Percentiles rank a stretch among this genome's conserved stretches.
These are phyloP conservation scores for Durotheca rogersii DNA, from an alignment of 495 filamentous ascomycete species.

Conservation along the genomic window DNA sequence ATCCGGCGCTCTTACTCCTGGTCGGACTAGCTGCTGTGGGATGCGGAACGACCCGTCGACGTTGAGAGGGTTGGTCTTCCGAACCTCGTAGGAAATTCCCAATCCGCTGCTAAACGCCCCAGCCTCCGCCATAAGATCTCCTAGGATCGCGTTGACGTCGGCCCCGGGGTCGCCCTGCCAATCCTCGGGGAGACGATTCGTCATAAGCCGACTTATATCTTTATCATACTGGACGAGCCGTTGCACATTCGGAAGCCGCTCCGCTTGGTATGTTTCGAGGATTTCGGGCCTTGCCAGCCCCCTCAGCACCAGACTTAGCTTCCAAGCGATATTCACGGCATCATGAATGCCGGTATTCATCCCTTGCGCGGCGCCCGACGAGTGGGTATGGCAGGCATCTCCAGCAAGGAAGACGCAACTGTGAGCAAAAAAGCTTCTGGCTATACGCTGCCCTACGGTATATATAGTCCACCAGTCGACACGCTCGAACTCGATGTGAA, in stretches of 20 bases:
- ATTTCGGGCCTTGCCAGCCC: conserved; percentile 22
- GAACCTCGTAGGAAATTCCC: conserved; percentile 42
- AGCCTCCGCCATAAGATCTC: conserved; percentile 42
- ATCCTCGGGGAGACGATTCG: conserved; percentile 37
- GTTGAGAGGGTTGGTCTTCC: conserved; percentile 35
- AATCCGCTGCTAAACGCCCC: conserved; percentile 47
- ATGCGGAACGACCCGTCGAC: conserved; percentile 25
- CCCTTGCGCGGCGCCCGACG: conserved; percentile 58
- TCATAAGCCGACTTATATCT: conserved; percentile 41
- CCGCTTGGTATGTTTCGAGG: conserved; percentile 42
- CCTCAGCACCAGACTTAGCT: conserved; percentile 42
- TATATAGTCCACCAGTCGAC: conserved; percentile 57
- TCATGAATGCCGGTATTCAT: conserved; percentile 65
- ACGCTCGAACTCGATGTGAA: conserved; percentile 41
- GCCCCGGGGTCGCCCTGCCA: conserved; percentile 46
- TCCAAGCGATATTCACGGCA: conserved; percentile 61
- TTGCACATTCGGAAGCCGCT: conserved; percentile 40
- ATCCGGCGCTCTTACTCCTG: conserved; percentile 47
- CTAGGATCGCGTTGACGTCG: conserved; percentile 48
- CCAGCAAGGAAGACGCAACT: conserved; percentile 55
- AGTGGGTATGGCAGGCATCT: conserved; percentile 61
- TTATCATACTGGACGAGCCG: conserved; percentile 40
- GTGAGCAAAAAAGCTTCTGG: conserved; percentile 43
- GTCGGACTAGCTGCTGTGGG: conserved; percentile 1
- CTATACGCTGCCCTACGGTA: conserved; percentile 55